Evolutionary conservation across 306 rosid species (phyloP), one percentile per base, ranked within the genome.

Genomic region (Ochetophila trinervis): DNA sequence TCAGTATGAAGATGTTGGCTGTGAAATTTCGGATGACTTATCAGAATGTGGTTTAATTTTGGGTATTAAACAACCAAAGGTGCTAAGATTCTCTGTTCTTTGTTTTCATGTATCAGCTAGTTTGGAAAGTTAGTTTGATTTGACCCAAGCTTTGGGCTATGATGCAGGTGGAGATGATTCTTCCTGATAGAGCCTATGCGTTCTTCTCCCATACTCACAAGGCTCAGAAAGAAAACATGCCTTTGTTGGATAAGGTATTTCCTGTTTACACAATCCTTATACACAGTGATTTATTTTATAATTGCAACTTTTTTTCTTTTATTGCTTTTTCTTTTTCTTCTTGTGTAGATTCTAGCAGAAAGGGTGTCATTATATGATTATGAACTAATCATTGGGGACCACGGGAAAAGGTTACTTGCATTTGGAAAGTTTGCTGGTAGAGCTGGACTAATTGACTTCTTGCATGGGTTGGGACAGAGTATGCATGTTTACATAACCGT

Each of bases 191-290:
- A 85, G 91, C 96, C 20, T 93, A 89, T 65, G 90, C 91, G 13
- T 87, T 89, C 78, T 93, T 93, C 83, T 93, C 98, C 3, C 98
- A 93, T 69, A 89, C 98, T 4, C 97, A 89, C 68, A 93, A 93
- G 78, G 98, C 91, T 65, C 98, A 87, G 82, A 93, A 79, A 81
- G 98, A 90, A 69, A 93, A 84, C 67, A 89, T 89, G 98, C 97
- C 96, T 61, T 69, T 93, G 64, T 78, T 92, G 44, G 89, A 92
- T 66, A 89, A 92, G 90, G 98, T 83, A 24, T 66, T 47, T 53
- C 53, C 23, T 23, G 13, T 69, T 67, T 74, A 36, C 57, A 27
- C 32, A 27, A 10, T 64, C 71, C 59, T 49, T 63, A 19, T 22
- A 19, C 10, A 1, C 20, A 23, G 35, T 9, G 62, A 57, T 11